Evolutionary conservation across 1,284 basidiomycete genomes (phyloP).

Genomic region (Cryptococcus hybrid): DNA sequence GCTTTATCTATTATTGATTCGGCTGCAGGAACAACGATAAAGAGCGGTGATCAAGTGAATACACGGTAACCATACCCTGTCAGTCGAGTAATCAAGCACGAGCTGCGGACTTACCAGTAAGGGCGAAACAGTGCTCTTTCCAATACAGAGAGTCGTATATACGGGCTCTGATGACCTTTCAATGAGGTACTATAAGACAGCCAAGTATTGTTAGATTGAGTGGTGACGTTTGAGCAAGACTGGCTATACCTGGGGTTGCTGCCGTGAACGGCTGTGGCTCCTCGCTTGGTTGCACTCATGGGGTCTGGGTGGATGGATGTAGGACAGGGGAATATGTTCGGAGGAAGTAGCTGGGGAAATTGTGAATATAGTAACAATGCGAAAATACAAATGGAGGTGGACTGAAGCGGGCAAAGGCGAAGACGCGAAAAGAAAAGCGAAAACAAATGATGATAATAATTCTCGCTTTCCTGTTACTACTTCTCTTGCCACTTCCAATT

Average conservation of each 20-base stretch:
- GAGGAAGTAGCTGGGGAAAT: slow-evolving; percentile 58
- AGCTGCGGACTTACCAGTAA: slow-evolving; percentile 63
- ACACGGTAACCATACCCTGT: too few relatives aligned
- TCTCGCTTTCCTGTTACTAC: too few relatives aligned
- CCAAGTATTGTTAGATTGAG: not conserved
- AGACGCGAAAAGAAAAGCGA: not conserved
- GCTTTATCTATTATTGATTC: slow-evolving; percentile 92
- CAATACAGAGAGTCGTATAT: slow-evolving; percentile 96
- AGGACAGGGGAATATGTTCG: not conserved
- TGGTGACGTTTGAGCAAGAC: not conserved
- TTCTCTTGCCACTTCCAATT: not conserved
- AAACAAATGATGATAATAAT: too few relatives aligned
- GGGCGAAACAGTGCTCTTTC: slow-evolving; percentile 95
- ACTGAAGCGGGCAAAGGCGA: not conserved
- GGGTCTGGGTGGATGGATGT: not conserved
- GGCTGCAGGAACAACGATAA: slow-evolving; percentile 54
- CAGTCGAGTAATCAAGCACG: too few relatives aligned
- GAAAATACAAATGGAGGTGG: not conserved
- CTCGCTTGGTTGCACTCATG: slow-evolving; percentile 23
- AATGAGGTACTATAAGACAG: slow-evolving; percentile 72
- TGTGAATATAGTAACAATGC: too few relatives aligned
- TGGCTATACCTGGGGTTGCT: slow-evolving; percentile 75
- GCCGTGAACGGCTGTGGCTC: slow-evolving; percentile 67
- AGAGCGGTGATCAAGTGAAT: too few relatives aligned
- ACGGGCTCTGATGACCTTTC: slow-evolving; percentile 92